Evolutionary conservation across 805 yeast species (phyloP).

Genomic region (Pichia ethanolica): DNA sequence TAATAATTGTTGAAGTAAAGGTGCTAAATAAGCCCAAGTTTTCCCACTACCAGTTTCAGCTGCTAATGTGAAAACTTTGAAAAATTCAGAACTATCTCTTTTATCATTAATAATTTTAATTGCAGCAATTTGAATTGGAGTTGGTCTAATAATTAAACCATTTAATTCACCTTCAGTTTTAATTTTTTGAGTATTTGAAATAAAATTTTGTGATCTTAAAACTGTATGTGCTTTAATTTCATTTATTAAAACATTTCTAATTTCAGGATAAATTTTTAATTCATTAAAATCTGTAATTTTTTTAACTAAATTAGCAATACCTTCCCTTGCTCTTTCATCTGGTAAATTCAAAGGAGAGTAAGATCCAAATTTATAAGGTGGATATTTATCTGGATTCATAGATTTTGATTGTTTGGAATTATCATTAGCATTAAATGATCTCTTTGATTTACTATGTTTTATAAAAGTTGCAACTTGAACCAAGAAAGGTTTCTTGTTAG

Average conservation of each 20-base stretch:
- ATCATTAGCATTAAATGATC: too few species aligned
- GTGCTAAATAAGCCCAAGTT: conserved; percentile 84
- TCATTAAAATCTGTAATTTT: conserved; percentile 61
- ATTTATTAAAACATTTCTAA: conserved; percentile 50
- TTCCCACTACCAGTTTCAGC: conserved; percentile 98
- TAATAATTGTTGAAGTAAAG: conserved; percentile 60
- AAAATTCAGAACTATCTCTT: conserved; percentile 26
- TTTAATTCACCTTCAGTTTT: conserved; percentile 28
- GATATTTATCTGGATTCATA: conserved; percentile 11
- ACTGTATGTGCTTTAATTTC: conserved; percentile 45
- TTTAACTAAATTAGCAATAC: conserved; percentile 33
- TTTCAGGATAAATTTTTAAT: conserved; percentile 57
- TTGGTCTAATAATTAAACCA: conserved; percentile 43
- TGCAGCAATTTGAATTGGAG: conserved; percentile 80
- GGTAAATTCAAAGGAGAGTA: conserved; percentile 41
- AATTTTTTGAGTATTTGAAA: conserved; percentile 22
- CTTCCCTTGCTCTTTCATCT: conserved; percentile 26
- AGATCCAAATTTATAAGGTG: conserved; percentile 38
- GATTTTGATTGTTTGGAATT: neutral
- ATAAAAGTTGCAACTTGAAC: neutral
- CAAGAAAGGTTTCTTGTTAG: too few species aligned
- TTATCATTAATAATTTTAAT: conserved; percentile 47
- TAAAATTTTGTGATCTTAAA: conserved; percentile 28
- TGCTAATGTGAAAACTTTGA: conserved; percentile 70
- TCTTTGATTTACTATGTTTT: neutral